Base-by-base conservation (phyloP, 352 stramenopile genomes). In the Globisporangium lucens region DNA sequence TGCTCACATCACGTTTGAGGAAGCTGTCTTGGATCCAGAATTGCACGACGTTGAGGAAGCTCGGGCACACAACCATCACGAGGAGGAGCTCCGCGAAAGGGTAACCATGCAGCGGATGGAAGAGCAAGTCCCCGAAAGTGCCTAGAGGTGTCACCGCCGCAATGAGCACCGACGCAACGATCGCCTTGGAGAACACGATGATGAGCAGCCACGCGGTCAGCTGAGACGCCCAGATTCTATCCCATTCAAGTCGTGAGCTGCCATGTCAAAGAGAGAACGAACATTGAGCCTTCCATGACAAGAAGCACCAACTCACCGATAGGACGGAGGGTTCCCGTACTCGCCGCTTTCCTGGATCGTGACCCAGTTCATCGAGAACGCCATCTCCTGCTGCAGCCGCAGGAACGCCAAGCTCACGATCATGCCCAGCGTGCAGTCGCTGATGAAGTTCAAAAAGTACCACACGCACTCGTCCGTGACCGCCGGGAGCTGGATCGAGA, bases 11-110 rank as follows among this genome's bases (percentile, higher is more conserved):
- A 24, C 83, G 79, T 72, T 94, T 94, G 49, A 94, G 80, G 63
- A 92, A 94, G 58, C 79, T 93, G 67, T 93, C 83, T 69, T 94
- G 86, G 68, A 94, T 91, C 87, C 86, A 94, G 68, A 94, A 93
- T 73, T 94, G 85, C 58, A 91, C 78, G 29, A 93, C 70, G 70
- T 94, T 94, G 57, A 94, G 75, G 68, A 94, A 92, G 63, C 79
- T 91, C n/a, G 85, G 87, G 60, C 83, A 92, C 47, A 92, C 75
- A 58, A 94, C 77, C 85, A 94, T 91, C 20, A 94, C 85, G 20
- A 94, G 68, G 57, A 91, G 33, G 17, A 94, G 75, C 63, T 94
- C 82, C 8, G 79, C 76, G 27, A 93, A 87, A 52, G 83, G 86
- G 66, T 92, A 90, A 17, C 65, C 68, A 4, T 69, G 75, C 6